A percentile compares a stretch with the other conserved stretches of the same genome.
Evolutionary conservation across 345 rosid genomes (phyloP).

Genomic region (Hypericum perforatum): DNA sequence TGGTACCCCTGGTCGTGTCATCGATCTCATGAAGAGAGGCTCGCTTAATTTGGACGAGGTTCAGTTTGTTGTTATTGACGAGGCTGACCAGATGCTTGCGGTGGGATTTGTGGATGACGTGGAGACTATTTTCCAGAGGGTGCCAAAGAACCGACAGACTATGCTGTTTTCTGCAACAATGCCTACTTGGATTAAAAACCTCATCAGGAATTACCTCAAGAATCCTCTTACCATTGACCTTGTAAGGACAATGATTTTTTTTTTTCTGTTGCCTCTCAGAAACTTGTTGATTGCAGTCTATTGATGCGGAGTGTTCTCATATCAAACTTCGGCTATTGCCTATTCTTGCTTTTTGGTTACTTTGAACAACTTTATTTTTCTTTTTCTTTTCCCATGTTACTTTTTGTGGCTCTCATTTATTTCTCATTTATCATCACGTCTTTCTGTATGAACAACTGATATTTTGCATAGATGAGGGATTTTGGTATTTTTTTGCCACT

Average conservation of each 20-base stretch:
- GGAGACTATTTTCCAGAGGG: slow-evolving; percentile 51
- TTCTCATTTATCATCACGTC: too few species aligned
- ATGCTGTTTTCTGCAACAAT: slow-evolving; percentile 97
- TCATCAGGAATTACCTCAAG: slow-evolving; percentile 58
- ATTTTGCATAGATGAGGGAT: not conserved
- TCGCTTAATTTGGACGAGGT: slow-evolving; percentile 63
- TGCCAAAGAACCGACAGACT: slow-evolving; percentile 74
- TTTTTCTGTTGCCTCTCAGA: not conserved
- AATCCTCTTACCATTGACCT: slow-evolving; percentile 83
- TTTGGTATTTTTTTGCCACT: slow-evolving; percentile 1
- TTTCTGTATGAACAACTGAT: not conserved
- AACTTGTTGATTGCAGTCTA: not conserved
- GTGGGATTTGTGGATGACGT: slow-evolving; percentile 94
- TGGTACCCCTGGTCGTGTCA: slow-evolving; percentile 96
- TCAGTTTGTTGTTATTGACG: slow-evolving; percentile 83
- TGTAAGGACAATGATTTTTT: slow-evolving; percentile 35
- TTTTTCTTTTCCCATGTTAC: too few species aligned
- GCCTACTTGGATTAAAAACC: slow-evolving; percentile 82
- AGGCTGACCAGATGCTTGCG: slow-evolving; percentile 99
- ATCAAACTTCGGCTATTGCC: too few species aligned
- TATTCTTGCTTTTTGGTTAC: too few species aligned
- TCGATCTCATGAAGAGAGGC: slow-evolving; percentile 88
- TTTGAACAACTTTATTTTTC: too few species aligned
- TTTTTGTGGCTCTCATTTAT: too few species aligned
- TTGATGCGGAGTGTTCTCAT: not conserved